Base-by-base conservation (phyloP, 2,329 filamentous ascomycete species). In the Ilyonectria mors-panacis region DNA sequence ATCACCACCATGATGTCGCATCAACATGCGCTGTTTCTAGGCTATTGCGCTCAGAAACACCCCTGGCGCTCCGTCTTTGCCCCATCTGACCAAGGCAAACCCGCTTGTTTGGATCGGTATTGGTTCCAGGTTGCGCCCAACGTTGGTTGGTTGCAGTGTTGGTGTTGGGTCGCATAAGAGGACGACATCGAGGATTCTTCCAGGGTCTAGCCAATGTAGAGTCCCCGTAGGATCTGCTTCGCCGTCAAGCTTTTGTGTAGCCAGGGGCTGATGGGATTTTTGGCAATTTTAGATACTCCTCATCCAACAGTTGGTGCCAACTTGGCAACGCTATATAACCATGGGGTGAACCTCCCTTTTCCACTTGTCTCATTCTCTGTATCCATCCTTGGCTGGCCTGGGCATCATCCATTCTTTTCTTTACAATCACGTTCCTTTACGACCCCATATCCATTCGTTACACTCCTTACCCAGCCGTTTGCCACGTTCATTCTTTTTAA, bases 171-270 rank as follows among this genome's bases (percentile, higher is more conserved):
- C 39, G 39, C 17, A n/a, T n/a, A n/a, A 13, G 17, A 51, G 48
- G 26, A 33, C 33, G n/a, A 30, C 47, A 50, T 50, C n/a, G 28
- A 28, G 58, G 45, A 59, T 50, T 59, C 26, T n/a, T 17, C 23
- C 30, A 30, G 28, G 30, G 15, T 28, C 50, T 26, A 47, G 51
- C 19, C 39, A 37, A 13, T 55, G 42, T 23, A 51, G 35, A 5
- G 44, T 23, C 21, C 30, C 44, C 51, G 19, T 19, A 12, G 45
- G 19, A 59, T 65, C 56, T 59, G 63, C 63, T 59, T 61, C 63
- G 39, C 55, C 17, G 45, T 65, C 59, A 65, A 65, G 63, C 63
- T 61, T 65, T 61, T 26, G 35, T 21, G 28, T 33, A 33, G 57
- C 28, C 51, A 65, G 51, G 63, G 63, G 57, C 45, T 50, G 17